phyloP scores from a whole-genome alignment of 371 early-diverging fungal species.

The Apophysomyces trapeziformis region DNA sequence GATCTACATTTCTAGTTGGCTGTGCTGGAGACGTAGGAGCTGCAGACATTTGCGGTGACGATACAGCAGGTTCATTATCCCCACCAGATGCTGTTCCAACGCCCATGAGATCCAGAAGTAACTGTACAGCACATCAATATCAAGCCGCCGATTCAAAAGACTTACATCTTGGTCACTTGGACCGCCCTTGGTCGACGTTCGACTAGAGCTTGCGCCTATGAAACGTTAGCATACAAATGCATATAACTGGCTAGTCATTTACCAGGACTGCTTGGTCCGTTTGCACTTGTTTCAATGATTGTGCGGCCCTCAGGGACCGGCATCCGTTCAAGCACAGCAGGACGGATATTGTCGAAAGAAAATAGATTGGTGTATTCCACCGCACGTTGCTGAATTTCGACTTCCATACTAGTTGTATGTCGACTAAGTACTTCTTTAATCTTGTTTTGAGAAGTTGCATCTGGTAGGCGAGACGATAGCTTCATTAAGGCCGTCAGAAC shows the following conservation, averaged over 20 bases:
- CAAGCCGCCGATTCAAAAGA: neutral
- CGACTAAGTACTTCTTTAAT: slow-evolving; percentile 65
- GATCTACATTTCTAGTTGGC: slow-evolving; percentile 57
- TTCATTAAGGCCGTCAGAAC: slow-evolving; percentile 89
- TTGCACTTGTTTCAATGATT: slow-evolving; percentile 32
- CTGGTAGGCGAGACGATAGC: slow-evolving; percentile 78
- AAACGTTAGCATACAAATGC: neutral
- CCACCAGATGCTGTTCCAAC: slow-evolving; percentile 60
- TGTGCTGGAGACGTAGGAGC: slow-evolving; percentile 30
- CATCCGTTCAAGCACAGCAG: slow-evolving; percentile 92
- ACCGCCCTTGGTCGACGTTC: slow-evolving; percentile 41
- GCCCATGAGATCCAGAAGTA: slow-evolving; percentile 84
- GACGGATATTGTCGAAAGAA: slow-evolving; percentile 73
- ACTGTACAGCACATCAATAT: slow-evolving; percentile 26
- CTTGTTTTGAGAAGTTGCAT: slow-evolving; percentile 41
- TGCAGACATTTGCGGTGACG: slow-evolving; percentile 30
- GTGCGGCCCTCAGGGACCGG: slow-evolving; percentile 81
- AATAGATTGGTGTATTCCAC: slow-evolving; percentile 88
- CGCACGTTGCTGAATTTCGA: slow-evolving; percentile 94
- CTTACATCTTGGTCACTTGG: slow-evolving; percentile 64
- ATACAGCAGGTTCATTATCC: slow-evolving; percentile 32
- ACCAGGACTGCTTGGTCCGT: slow-evolving; percentile 37
- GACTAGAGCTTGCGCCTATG: slow-evolving; percentile 20
- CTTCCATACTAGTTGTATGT: slow-evolving; percentile 76
- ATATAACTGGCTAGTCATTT: slow-evolving; percentile 11